A percentile compares a stretch with the other conserved stretches of the same genome.
phyloP scores from a whole-genome alignment of 371 early-diverging fungal species.

The Mucor ambiguus region DNA sequence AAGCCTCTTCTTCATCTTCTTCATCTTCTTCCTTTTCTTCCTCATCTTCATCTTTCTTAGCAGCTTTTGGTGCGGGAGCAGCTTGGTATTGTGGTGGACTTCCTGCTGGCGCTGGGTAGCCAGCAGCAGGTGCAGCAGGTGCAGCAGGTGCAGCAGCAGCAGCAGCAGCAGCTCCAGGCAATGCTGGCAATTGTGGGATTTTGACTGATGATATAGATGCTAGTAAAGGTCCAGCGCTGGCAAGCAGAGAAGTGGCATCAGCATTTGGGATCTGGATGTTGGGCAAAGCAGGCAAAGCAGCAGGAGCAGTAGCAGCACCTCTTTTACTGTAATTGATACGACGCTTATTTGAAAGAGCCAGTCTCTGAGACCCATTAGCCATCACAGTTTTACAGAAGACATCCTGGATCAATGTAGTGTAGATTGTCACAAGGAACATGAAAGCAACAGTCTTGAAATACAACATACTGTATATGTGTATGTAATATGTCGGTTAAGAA shows the following conservation, averaged over 20 bases:
- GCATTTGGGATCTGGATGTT: neutral
- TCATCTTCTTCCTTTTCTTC: neutral
- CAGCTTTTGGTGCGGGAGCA: neutral
- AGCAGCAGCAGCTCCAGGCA: neutral
- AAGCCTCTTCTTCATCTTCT: neutral
- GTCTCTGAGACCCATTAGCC: neutral
- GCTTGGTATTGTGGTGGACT: neutral
- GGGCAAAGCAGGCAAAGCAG: neutral
- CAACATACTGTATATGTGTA: neutral
- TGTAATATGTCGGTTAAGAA: neutral
- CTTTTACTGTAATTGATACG: neutral
- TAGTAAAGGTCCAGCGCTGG: neutral
- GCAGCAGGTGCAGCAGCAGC: neutral
- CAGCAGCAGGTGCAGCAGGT: neutral
- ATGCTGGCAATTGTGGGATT: neutral
- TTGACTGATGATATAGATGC: neutral
- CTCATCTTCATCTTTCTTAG: neutral
- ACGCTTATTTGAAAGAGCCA: neutral
- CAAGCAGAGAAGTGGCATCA: neutral
- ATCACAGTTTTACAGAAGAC: neutral
- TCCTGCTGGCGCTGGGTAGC: neutral
- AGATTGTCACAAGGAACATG: neutral
- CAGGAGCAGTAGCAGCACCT: neutral
- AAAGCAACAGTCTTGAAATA: neutral
- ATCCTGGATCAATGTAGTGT: neutral